These are phyloP conservation scores for Pisolithus thermaeus DNA, from an alignment of 1,284 basidiomycete genomes.

Conservation along the genomic window DNA sequence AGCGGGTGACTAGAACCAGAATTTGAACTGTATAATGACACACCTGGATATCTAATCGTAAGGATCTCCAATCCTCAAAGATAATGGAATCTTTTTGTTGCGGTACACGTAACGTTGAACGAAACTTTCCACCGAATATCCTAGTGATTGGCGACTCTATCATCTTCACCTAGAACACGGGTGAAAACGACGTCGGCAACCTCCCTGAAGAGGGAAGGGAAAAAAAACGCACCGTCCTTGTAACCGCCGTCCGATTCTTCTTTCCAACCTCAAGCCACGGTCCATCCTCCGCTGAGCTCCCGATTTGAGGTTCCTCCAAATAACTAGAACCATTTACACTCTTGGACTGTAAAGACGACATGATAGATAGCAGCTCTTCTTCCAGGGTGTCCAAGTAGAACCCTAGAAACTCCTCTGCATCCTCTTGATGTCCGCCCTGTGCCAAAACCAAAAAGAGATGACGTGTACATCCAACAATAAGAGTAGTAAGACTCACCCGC, in stretches of 20 bases:
- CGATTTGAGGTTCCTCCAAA: slow-evolving; percentile 7
- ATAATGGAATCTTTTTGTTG: slow-evolving; percentile 84
- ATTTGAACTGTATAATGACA: slow-evolving; percentile 9
- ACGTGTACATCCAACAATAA: neutral
- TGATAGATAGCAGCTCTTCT: slow-evolving; percentile 79
- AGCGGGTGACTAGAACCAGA: neutral
- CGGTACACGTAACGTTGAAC: slow-evolving; percentile 80
- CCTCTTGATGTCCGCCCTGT: slow-evolving; percentile 91
- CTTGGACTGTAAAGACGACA: slow-evolving; percentile 40
- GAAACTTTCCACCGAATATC: slow-evolving; percentile 92
- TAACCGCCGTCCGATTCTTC: slow-evolving; percentile 80
- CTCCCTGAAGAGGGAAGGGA: neutral
- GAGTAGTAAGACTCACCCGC: slow-evolving; percentile 51
- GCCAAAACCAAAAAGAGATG: neutral
- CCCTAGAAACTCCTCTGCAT: slow-evolving; percentile 98
- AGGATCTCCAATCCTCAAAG: slow-evolving; percentile 88
- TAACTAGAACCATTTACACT: slow-evolving; percentile 10
- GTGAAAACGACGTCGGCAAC: neutral
- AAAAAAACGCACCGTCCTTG: slow-evolving; percentile 57
- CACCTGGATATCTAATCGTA: slow-evolving; percentile 87
- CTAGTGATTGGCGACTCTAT: slow-evolving; percentile 85
- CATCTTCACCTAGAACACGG: slow-evolving; percentile 56
- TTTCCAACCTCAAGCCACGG: slow-evolving; percentile 91
- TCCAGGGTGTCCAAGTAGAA: slow-evolving; percentile 95
- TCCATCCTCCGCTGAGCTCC: slow-evolving; percentile 42